Base-by-base conservation (phyloP, 495 filamentous ascomycete genomes). In the Aspergillus wentii region DNA sequence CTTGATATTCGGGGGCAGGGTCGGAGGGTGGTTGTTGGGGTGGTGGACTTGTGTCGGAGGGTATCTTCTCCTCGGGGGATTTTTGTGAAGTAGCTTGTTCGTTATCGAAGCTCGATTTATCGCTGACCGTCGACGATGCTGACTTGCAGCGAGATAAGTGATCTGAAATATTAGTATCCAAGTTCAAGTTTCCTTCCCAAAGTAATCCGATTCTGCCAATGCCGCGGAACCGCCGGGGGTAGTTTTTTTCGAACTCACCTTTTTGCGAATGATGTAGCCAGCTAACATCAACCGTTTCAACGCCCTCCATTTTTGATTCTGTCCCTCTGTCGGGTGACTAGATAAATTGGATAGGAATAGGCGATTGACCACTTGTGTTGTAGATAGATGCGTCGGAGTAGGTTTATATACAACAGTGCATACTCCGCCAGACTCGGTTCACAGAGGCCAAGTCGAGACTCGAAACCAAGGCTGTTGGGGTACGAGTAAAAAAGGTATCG, bases 191-290 rank as follows among this genome's bases (percentile, higher is more conserved):
- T 8, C n/a, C 14, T 32, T 8, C 30, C 14, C 26, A 17, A 15
- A 41, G 33, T 33, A 23, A 13, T 19, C 15, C 30, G 17, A 23
- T 26, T 9, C 20, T 38, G 19, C 4, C 10, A 42, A 39, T 25
- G 6, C 6, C 22, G 10, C 10, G 5, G 5, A 10, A 25, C 5
- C 10, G 6, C 22, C 10, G 22, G 22, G 33, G 21, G 8, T 14
- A 31, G 19, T 18, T 10, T 13, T 34, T n/a, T 28, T 36, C 21
- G 25, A 10, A 53, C 69, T 64, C 50, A 72, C 79, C 76, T 77
- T 71, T 78, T 35, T 75, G 75, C 30, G 79, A 73, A 49, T 81
- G 78, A 59, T 83, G 80, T 32, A 83, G 70, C 80, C 80, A 84
- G 60, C 70, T 76, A 39, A 84, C 79, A 61, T 84, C 80, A 35